These are phyloP conservation scores for Gynochthodes officinalis DNA, from an alignment of 257 asterid genomes.

Conservation along the genomic window DNA sequence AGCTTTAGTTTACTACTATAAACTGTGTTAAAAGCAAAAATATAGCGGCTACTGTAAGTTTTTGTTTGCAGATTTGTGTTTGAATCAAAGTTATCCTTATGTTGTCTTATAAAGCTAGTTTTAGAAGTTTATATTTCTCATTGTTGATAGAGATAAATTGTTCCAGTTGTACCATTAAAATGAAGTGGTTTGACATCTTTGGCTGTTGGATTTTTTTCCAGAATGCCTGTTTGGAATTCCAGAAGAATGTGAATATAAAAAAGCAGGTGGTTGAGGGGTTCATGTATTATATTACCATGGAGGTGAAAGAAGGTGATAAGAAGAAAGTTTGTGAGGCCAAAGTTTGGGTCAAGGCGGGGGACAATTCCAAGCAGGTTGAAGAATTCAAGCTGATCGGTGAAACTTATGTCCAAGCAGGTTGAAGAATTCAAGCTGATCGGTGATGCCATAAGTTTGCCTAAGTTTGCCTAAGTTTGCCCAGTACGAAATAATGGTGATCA, in stretches of 20 bases:
- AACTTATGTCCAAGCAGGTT: too few species aligned
- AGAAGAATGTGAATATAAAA: slow-evolving; percentile 72
- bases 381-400: slow-evolving; percentile 68
- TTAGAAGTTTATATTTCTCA: not conserved
- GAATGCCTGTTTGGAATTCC: slow-evolving; percentile 64
- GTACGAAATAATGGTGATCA: not conserved
- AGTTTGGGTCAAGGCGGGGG: slow-evolving; percentile 91
- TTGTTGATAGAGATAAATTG: not conserved
- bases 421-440: too few species aligned
- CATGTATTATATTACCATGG: slow-evolving; percentile 65
- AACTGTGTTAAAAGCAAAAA: not conserved
- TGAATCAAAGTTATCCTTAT: not conserved
- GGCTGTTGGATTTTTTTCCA: slow-evolving; percentile 20
- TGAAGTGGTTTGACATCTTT: not conserved
- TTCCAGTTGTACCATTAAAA: not conserved
- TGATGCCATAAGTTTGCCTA: slow-evolving; percentile 21
- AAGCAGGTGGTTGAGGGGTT: slow-evolving; percentile 78
- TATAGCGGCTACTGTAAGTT: not conserved
- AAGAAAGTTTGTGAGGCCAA: slow-evolving; percentile 76
- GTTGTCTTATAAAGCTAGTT: not conserved
- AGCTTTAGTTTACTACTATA: too few species aligned
- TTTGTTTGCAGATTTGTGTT: not conserved
- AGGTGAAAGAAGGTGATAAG: slow-evolving; percentile 61
- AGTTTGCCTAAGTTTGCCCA: too few species aligned
- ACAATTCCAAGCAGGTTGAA: slow-evolving; percentile 75